A percentile compares a stretch with the other conserved stretches of the same genome.
These are phyloP conservation scores for Teratosphaeria gauchensis DNA, from an alignment of 2,329 filamentous ascomycete genomes.

Conservation along the genomic window DNA sequence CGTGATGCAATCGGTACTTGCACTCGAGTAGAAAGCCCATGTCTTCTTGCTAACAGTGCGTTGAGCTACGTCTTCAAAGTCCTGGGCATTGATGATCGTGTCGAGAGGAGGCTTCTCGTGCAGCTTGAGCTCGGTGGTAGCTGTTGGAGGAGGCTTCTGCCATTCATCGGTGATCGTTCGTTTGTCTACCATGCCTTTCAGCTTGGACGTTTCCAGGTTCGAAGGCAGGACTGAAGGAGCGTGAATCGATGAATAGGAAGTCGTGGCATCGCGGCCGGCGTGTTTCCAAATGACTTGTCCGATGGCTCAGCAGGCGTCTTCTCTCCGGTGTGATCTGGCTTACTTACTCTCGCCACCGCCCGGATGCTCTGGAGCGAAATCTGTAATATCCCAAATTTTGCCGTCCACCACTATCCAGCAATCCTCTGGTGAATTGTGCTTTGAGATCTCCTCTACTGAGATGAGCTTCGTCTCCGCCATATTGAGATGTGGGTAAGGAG, in stretches of 20 bases:
- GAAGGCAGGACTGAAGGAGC: conserved; percentile 32
- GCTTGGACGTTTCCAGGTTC: conserved; percentile 34
- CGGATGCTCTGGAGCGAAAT: conserved; percentile 55
- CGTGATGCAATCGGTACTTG: conserved; percentile 42
- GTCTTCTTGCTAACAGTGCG: conserved; percentile 29
- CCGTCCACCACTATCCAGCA: conserved; percentile 60
- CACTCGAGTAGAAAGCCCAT: conserved; percentile 41
- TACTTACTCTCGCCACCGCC: conserved; percentile 44
- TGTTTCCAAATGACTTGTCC: conserved; percentile 38
- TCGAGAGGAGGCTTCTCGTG: conserved; percentile 36
- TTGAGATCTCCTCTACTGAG: conserved; percentile 19
- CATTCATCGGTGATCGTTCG: conserved; percentile 19
- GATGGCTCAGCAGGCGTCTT: conserved; percentile 9
- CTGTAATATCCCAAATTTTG: conserved; percentile 57
- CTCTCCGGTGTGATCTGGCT: not conserved
- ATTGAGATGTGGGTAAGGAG: not conserved
- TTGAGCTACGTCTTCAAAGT: conserved; percentile 35
- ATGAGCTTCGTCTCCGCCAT: conserved; percentile 11
- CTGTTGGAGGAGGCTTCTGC: conserved; percentile 21
- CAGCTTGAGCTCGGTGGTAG: conserved; percentile 20
- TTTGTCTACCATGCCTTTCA: conserved; percentile 26
- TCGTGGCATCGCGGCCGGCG: conserved; percentile 46
- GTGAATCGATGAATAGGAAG: conserved; percentile 45
- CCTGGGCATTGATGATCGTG: conserved; percentile 38
- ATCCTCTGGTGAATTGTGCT: conserved; percentile 21